These are phyloP conservation scores for Solanum chilense DNA, from an alignment of 257 asterid genomes.

Conservation along the genomic window DNA sequence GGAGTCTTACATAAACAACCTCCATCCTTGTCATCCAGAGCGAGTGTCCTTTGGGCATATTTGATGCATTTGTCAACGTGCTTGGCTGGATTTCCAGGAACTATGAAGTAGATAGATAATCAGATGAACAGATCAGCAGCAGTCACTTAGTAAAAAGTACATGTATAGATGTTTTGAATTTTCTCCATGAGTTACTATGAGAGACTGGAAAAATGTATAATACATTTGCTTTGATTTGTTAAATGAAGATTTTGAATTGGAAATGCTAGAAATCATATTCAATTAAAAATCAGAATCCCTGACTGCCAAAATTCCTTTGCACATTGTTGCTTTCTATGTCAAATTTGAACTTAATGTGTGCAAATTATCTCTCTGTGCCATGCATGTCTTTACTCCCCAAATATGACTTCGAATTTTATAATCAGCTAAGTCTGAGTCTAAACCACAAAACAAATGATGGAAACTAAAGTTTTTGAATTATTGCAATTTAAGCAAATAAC, in stretches of 20 bases:
- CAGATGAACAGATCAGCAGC: constrained; percentile 3
- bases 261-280: background rate
- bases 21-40: too few relatives aligned
- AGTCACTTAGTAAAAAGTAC: background rate
- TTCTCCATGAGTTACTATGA: background rate
- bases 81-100: constrained; percentile 12
- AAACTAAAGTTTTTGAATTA: background rate
- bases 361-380: background rate
- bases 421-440: too few relatives aligned
- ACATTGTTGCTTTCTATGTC: background rate
- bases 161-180: background rate
- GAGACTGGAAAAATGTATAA: background rate
- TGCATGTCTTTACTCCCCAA: background rate
- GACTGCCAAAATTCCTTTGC: background rate
- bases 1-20: too few relatives aligned
- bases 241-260: background rate
- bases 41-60: too few relatives aligned
- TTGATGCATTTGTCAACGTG: too few relatives aligned
- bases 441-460: background rate
- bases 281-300: background rate
- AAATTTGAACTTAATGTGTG: background rate
- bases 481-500: background rate
- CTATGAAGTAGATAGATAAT: background rate
- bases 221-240: background rate
- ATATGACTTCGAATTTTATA: too few relatives aligned